Base-by-base conservation (phyloP, 805 yeast species). In the Cyberlindnera amylophila region DNA sequence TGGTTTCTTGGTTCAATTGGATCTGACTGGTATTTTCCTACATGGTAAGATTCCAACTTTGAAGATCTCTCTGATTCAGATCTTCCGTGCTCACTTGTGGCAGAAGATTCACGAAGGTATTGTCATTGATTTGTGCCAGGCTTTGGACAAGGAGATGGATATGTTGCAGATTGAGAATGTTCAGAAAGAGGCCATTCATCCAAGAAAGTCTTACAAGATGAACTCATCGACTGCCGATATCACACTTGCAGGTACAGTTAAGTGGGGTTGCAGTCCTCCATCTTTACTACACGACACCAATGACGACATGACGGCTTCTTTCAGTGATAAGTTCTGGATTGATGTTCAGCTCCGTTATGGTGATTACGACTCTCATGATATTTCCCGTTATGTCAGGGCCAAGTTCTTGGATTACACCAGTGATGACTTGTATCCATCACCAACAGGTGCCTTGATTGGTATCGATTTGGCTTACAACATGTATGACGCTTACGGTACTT, bases 11-110 rank as follows among this genome's bases (percentile, higher is more conserved):
- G 99, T 93, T 23, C 99, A 93, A 61, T 71, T 93, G 34, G 99
- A 93, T 64, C 69, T 93, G 58, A 93, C 99, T 0, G 99, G 99
- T 56, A 91, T 93, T 23, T 93, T 93, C 63, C 69, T 93, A 38
- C 99, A 93, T 60, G 99, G 99, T 53, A 93, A 93, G 63, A 93
- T 93, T 50, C 99, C 99, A 7, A 93, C 99, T 0, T 70, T 93
- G 58, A 93, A 93, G 63, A 93, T 93, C 23, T 91, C 99, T 1
- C 72, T 91, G 49, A 90, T 93, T 61, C 99, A 93, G 61, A 88
- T 93, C 3, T 93, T 93, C 74, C 74, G 99, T 43, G 98, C 99
- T 0, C 99, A 93, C 69, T 75, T 93, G 57, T 93, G 99, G 99
- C 99, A 93, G 62, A 93, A 95, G 63, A 93, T 93, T 41, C 99